phyloP scores from a whole-genome alignment of 1,139 yeast species.

The Candida buenavistaensis region DNA sequence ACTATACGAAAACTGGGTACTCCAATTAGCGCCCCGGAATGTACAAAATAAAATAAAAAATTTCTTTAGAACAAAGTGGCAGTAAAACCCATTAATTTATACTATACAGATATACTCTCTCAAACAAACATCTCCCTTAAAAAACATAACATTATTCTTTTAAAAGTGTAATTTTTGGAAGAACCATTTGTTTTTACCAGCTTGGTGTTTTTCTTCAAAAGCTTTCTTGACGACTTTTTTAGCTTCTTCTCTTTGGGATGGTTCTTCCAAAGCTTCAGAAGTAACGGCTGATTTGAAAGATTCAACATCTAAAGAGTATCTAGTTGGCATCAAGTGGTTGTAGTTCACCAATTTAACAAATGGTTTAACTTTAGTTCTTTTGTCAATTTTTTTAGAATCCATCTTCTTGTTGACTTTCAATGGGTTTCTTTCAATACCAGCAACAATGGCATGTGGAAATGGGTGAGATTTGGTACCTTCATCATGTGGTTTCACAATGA shows the following conservation, averaged over 20 bases:
- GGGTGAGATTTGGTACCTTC: slow-evolving; percentile 99
- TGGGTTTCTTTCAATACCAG: slow-evolving; percentile 99
- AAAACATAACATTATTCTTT: too few species aligned
- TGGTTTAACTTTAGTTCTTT: slow-evolving; percentile 98
- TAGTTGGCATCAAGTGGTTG: slow-evolving; percentile 99
- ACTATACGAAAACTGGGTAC: too few species aligned
- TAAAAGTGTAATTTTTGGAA: slow-evolving; percentile 98
- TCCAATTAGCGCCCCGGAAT: too few species aligned
- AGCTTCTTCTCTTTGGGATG: slow-evolving; percentile 98
- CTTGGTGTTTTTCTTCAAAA: slow-evolving; percentile 99
- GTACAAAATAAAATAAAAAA: neutral
- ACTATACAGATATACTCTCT: slow-evolving; percentile 8
- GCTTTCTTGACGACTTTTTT: slow-evolving; percentile 99
- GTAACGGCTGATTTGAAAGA: slow-evolving; percentile 89
- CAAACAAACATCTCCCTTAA: too few species aligned
- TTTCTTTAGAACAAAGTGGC: neutral
- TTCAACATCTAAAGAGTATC: slow-evolving; percentile 98
- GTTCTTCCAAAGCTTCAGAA: slow-evolving; percentile 94
- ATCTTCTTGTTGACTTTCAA: slow-evolving; percentile 93
- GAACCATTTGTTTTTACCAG: slow-evolving; percentile 99
- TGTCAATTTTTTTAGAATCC: slow-evolving; percentile 95
- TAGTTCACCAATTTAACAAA: slow-evolving; percentile 99
- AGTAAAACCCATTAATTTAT: slow-evolving; percentile 9
- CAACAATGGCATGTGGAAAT: slow-evolving; percentile 99
- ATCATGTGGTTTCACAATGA: slow-evolving; percentile 97